Base-by-base conservation (phyloP, 345 rosid genomes). In the Moricandia moricandioides region DNA sequence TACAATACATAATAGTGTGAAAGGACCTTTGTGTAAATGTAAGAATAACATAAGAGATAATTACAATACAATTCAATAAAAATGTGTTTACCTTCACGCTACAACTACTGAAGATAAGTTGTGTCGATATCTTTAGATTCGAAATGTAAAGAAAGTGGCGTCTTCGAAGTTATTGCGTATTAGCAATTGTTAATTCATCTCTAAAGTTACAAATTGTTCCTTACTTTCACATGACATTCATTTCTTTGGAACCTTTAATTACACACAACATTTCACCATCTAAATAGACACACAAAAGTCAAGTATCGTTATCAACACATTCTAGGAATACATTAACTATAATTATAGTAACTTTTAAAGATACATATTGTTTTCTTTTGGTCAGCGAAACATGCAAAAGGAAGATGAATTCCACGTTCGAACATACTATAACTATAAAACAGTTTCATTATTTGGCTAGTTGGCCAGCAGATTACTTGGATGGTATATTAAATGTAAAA, bases 31-130 rank as follows among this genome's bases (percentile, higher is more conserved):
- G 45, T 14, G 64, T 37, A 55, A 9, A 17, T 24, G 8, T 47
- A 31, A 13, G 47, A 62, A 17, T 72, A 65, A 37, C n/a, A n/a
- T 30, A 9, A 33, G 51, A 17, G 72, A 66, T 29, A 29, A 29
- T 31, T n/a, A 12, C 13, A 57, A 5, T 62, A 43, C 30, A 52
- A 54, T 30, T 55, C 6, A 37, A 56, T 56, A 40, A 43, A 29
- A 77, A 57, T 21, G 62, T 65, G 40, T 70, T 45, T 14, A 70
- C 45, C 18, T 13, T 56, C 71, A 77, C 76, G 76, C 43, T 40
- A 64, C 56, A 70, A 70, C 33, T 60, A 24, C 37, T 45, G 43
- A 70, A 56, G 40, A 29, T 69, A 68, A 6, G 45, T 52, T 69
- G 29, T 40, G 6, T 43, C 51, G 51, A 43, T 13, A 43, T 43